Percentiles rank a stretch among this genome's conserved stretches.
These are phyloP conservation scores for Hydnomerulius pinastri DNA, from an alignment of 768 basidiomycete genomes.

Conservation along the genomic window DNA sequence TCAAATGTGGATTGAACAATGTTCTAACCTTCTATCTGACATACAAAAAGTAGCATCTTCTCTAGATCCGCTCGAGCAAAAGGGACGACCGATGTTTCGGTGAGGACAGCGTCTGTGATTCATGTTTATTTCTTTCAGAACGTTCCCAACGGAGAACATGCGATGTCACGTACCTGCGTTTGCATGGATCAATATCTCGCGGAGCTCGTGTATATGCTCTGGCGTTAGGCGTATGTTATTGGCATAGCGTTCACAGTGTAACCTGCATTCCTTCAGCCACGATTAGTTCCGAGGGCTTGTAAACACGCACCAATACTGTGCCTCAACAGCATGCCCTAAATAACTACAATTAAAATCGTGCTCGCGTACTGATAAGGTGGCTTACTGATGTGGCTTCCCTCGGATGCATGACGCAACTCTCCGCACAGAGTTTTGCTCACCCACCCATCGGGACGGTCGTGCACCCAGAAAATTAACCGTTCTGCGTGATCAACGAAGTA, in stretches of 20 bases:
- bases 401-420: background rate
- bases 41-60: slow-evolving; percentile 4
- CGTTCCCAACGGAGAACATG: background rate
- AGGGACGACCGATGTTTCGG: slow-evolving; percentile 6
- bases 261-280: background rate
- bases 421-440: background rate
- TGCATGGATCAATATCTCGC: slow-evolving; percentile 4
- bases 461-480: slow-evolving; percentile 1
- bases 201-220: background rate
- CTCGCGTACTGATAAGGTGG: background rate
- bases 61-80: slow-evolving; percentile 4
- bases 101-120: slow-evolving; percentile 1
- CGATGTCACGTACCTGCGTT: slow-evolving; percentile 4
- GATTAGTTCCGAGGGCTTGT: background rate
- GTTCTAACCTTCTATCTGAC: slow-evolving; percentile 4
- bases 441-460: background rate
- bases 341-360: background rate
- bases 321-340: slow-evolving; percentile 1
- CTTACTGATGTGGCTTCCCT: slow-evolving; percentile 3
- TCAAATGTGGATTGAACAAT: no score
- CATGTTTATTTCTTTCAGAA: background rate
- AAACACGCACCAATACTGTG: slow-evolving; percentile 5
- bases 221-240: slow-evolving; percentile 2
- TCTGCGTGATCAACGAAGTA: slow-evolving; percentile 4
- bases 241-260: slow-evolving; percentile 6